Base-by-base conservation (phyloP, 1,284 basidiomycete species). In the Pseudozyma thailandica region DNA sequence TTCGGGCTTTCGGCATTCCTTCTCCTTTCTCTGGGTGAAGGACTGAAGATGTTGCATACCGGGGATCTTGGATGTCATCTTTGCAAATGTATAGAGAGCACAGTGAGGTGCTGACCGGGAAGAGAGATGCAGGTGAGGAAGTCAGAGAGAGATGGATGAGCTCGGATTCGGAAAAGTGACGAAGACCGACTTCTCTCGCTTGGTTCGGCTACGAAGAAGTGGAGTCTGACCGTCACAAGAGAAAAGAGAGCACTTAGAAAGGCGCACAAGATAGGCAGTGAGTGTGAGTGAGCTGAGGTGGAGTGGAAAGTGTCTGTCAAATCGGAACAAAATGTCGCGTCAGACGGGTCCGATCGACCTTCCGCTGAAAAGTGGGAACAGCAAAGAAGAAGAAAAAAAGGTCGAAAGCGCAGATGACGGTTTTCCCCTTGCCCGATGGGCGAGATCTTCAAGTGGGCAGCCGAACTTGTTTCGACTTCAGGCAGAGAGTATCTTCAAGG, bases 21-120 rank as follows among this genome's bases (percentile, higher is more conserved):
- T 68, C n/a, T 71, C 66, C 54, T 66, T 62, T 15, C 61, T 37
- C 25, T 76, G 69, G 9, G 76, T 78, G 48, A 78, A 78, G 16
- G 62, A 74, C 30, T 78, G 76, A 35, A 75, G 45, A 21, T 74
- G 70, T 50, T 71, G 61, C 52, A 78, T 58, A 27, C 76, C 76
- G 0, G 76, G 76, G 21, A 78, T 76, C 45, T 78, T 76, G 33
- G 61, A 60, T 12, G 65, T 18, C 72, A 73, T 75, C 43, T 12
- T 58, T 21, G 8, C 15, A 38, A 41, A 41, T 5, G 39, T 41
- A 15, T 20, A n/a, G n/a, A n/a, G n/a, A n/a, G n/a, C n/a, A n/a
- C n/a, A n/a, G n/a, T n/a, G n/a, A n/a, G n/a, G n/a, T n/a, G n/a
- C 15, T 18, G 25, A 44, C 15, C 42, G 26, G 15, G 12, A n/a